Percentiles rank a stretch among this genome's conserved stretches.
phyloP scores from a whole-genome alignment of 2,329 filamentous ascomycete genomes.

The Lachnellula willkommii region DNA sequence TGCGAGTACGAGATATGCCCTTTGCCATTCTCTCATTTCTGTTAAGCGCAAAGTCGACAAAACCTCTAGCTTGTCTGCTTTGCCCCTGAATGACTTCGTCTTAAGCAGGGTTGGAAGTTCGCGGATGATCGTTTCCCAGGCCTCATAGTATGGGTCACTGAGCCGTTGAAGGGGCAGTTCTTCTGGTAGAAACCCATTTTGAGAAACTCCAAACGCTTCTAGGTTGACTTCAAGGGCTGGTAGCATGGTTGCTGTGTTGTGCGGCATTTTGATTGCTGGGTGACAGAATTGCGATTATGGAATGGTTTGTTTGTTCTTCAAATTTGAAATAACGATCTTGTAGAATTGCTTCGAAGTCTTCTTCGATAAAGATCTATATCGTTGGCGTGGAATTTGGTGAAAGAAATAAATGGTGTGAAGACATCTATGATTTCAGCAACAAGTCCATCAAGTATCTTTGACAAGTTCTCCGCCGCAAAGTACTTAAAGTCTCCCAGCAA shows the following conservation, averaged over 20 bases:
- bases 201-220: slow-evolving; percentile 22
- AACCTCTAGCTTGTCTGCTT: slow-evolving; percentile 61
- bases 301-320: too few relatives aligned
- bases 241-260: slow-evolving; percentile 19
- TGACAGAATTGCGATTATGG: too few relatives aligned
- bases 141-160: slow-evolving; percentile 66
- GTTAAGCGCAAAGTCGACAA: slow-evolving; percentile 60
- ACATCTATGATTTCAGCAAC: too few relatives aligned
- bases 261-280: neutral
- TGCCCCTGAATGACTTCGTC: slow-evolving; percentile 55
- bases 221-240: slow-evolving; percentile 23
- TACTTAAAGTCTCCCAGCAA: too few relatives aligned
- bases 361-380: too few relatives aligned
- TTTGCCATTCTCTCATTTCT: slow-evolving; percentile 68
- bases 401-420: too few relatives aligned
- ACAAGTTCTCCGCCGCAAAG: too few relatives aligned
- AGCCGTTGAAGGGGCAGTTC: slow-evolving; percentile 61
- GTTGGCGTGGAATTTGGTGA: too few relatives aligned
- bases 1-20: slow-evolving; percentile 72
- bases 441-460: too few relatives aligned
- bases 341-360: too few relatives aligned
- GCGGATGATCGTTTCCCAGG: slow-evolving; percentile 69
- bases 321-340: too few relatives aligned
- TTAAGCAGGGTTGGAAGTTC: slow-evolving; percentile 65
- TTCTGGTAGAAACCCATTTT: slow-evolving; percentile 70